Conservation (phyloP, 2,329 filamentous ascomycete genomes). For the Claviceps pusilla region DNA sequence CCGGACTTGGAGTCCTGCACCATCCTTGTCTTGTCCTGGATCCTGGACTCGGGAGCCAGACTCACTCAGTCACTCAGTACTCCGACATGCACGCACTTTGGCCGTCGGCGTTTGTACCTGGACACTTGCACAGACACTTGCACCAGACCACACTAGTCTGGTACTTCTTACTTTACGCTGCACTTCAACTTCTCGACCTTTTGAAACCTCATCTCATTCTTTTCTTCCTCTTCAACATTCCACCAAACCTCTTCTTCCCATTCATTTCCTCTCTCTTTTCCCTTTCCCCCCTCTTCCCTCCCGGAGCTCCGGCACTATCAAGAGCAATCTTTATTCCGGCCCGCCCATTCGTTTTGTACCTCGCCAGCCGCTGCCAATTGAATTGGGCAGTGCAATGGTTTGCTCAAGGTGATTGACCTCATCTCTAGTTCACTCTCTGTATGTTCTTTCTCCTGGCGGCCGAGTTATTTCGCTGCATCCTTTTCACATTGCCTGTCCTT, state of each 20-base stretch:
- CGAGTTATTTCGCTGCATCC: neutral
- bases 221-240: slow-evolving; percentile 1
- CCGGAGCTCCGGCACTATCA: neutral
- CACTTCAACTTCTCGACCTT: slow-evolving; percentile 1
- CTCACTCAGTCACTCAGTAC: neutral
- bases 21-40: neutral
- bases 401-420: slow-evolving; percentile 19
- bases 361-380: slow-evolving; percentile 17
- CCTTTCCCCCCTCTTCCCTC: neutral
- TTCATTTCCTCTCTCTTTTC: neutral
- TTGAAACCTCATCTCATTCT: neutral
- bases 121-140: neutral
- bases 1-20: neutral
- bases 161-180: neutral
- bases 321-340: slow-evolving; percentile 1
- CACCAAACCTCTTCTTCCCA: neutral
- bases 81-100: neutral
- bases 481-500: neutral
- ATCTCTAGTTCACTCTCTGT: slow-evolving; percentile 11
- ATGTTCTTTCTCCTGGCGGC: slow-evolving; percentile 2
- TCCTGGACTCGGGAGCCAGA: neutral
- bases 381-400: slow-evolving; percentile 23
- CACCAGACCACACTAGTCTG: neutral
- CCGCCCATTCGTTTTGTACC: slow-evolving; percentile 3
- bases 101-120: neutral